phyloP scores from a whole-genome alignment of 305 asterid genomes.

The Fraxinus greggii region DNA sequence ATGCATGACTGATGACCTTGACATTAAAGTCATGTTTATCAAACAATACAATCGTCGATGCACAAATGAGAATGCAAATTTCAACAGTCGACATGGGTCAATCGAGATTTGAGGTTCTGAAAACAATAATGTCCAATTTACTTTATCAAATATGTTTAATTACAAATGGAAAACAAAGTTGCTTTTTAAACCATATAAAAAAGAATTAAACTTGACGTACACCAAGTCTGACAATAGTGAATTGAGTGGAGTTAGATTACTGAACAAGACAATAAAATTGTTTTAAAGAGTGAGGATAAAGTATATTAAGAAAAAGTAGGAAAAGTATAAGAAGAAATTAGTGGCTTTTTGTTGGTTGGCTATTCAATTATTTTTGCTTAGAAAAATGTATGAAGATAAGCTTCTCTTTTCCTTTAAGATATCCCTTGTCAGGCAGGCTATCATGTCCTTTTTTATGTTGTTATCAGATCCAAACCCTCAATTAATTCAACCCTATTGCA shows the following conservation, averaged over 20 bases:
- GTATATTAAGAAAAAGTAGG: neutral
- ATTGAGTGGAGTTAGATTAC: neutral
- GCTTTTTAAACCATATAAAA: neutral
- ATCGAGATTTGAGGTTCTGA: neutral
- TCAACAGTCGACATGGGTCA: neutral
- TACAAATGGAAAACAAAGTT: neutral
- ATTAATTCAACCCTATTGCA: neutral
- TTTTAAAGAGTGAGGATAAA: no score
- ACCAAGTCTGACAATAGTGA: no score
- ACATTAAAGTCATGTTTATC: neutral
- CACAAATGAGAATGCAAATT: neutral
- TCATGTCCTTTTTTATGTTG: neutral
- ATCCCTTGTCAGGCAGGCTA: neutral
- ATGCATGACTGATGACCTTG: neutral
- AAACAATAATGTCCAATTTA: neutral
- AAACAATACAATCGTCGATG: neutral
- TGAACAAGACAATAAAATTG: neutral
- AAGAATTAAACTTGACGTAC: no score
- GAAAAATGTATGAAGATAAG: conserved; percentile 8
- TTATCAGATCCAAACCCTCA: neutral
- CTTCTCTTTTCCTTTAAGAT: conserved; percentile 1
- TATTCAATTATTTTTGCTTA: conserved; percentile 6
- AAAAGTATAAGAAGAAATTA: neutral
- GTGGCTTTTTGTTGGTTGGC: neutral
- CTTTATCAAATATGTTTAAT: neutral